Conservation (phyloP, 169 alveolate species). For the Eimeria zaria region DNA sequence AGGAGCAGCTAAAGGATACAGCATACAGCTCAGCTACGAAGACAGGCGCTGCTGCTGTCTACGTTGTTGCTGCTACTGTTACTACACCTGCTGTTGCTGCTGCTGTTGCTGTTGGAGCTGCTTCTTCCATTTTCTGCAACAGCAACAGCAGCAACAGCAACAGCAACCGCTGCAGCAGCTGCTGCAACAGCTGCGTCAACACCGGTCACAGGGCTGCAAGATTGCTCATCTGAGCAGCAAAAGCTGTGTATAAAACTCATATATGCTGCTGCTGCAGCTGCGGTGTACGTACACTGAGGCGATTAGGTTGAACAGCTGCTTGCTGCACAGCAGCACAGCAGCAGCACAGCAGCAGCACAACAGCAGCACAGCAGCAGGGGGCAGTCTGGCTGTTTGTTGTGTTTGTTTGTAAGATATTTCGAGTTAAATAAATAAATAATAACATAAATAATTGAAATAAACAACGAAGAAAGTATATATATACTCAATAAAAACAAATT, state of each 20-base stretch:
- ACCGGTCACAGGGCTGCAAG: background rate
- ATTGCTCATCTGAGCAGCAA: background rate
- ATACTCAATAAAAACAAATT: background rate
- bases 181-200: background rate
- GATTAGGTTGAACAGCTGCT: background rate
- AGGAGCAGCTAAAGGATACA: background rate
- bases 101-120: background rate
- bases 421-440: background rate
- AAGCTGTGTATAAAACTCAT: background rate
- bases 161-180: background rate
- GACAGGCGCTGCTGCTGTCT: background rate
- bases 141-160: too few species aligned
- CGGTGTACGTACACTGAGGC: background rate
- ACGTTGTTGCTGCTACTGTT: background rate
- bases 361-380: conserved; percentile 8
- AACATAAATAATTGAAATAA: background rate
- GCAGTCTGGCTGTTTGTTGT: background rate
- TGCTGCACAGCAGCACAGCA: background rate
- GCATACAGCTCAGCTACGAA: background rate
- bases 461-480: background rate
- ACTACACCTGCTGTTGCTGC: background rate
- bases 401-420: background rate
- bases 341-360: background rate
- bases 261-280: background rate
- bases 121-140: background rate